A percentile compares a stretch with the other conserved stretches of the same genome.
Evolutionary conservation across 805 yeast species (phyloP).

Genomic region (Candida qinlingensis): DNA sequence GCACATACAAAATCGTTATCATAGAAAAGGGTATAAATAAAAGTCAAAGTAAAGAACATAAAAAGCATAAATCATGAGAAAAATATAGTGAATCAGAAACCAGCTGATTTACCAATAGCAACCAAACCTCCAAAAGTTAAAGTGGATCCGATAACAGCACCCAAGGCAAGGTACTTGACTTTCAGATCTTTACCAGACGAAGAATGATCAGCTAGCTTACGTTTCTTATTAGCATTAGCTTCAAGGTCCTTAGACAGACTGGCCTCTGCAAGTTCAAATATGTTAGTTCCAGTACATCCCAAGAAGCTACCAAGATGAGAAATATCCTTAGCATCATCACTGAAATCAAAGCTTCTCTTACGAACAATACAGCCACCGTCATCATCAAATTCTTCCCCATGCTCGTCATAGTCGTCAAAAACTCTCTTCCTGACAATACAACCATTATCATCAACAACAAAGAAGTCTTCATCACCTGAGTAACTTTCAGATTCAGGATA

Average conservation of each 20-base stretch:
- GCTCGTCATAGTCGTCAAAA: neutral
- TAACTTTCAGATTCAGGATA: too few species aligned
- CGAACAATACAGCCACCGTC: constrained; percentile 4
- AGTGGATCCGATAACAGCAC: constrained; percentile 10
- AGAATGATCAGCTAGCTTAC: neutral
- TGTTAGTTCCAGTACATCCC: too few species aligned
- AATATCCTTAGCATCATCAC: neutral
- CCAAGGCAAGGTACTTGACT: constrained; percentile 5
- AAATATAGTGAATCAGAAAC: neutral
- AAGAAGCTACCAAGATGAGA: neutral
- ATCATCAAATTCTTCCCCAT: constrained; percentile 3
- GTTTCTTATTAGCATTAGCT: neutral
- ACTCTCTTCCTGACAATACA: neutral
- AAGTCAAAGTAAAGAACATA: too few species aligned
- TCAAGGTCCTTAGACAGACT: too few species aligned
- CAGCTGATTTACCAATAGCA: constrained; percentile 6
- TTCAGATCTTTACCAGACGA: neutral
- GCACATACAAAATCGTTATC: too few species aligned
- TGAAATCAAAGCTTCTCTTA: constrained; percentile 1
- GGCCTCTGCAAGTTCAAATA: too few species aligned
- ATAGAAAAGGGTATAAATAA: too few species aligned
- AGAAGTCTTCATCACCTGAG: too few species aligned
- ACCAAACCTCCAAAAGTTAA: constrained; percentile 11
- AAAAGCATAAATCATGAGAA: neutral
- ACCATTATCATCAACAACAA: too few species aligned